These are phyloP conservation scores for Hypoxylon sp. DNA, from an alignment of 2,329 filamentous ascomycete genomes.

Conservation along the genomic window DNA sequence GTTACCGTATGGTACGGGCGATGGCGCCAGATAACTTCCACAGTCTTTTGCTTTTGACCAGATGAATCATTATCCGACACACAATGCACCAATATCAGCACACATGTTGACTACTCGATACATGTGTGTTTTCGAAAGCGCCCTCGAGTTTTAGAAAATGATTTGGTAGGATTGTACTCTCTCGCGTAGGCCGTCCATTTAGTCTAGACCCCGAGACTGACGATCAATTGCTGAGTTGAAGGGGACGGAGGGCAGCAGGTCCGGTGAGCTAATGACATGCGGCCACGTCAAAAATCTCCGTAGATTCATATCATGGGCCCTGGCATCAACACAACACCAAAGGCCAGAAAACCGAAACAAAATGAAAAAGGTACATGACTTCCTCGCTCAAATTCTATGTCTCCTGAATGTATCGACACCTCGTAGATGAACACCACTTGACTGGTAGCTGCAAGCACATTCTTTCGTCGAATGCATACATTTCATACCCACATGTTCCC, in stretches of 20 bases:
- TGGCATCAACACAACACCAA: slow-evolving; percentile 24
- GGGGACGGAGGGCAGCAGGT: slow-evolving; percentile 37
- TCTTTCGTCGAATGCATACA: slow-evolving; percentile 29
- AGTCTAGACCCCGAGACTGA: slow-evolving; percentile 34
- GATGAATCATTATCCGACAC: too few species aligned
- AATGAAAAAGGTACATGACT: slow-evolving; percentile 18
- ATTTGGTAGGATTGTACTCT: neutral
- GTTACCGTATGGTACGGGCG: too few species aligned
- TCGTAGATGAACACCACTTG: slow-evolving; percentile 24
- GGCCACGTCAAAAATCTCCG: slow-evolving; percentile 49
- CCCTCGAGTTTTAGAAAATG: slow-evolving; percentile 1
- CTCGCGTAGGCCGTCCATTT: slow-evolving; percentile 19
- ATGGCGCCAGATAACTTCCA: too few species aligned
- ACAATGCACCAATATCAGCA: too few species aligned
- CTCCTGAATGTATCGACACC: slow-evolving; percentile 13
- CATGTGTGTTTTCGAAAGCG: too few species aligned
- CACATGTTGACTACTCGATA: too few species aligned
- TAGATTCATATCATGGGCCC: slow-evolving; percentile 38
- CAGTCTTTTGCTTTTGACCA: too few species aligned
- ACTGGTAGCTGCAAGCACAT: slow-evolving; percentile 30
- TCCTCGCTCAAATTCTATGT: slow-evolving; percentile 9
- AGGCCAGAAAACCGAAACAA: slow-evolving; percentile 6
- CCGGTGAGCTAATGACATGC: slow-evolving; percentile 44
- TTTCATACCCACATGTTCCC: slow-evolving; percentile 33
- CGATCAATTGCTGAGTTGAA: slow-evolving; percentile 37